Conservation (phyloP, 2,329 filamentous ascomycete genomes). For the Xylariaceae sp. region DNA sequence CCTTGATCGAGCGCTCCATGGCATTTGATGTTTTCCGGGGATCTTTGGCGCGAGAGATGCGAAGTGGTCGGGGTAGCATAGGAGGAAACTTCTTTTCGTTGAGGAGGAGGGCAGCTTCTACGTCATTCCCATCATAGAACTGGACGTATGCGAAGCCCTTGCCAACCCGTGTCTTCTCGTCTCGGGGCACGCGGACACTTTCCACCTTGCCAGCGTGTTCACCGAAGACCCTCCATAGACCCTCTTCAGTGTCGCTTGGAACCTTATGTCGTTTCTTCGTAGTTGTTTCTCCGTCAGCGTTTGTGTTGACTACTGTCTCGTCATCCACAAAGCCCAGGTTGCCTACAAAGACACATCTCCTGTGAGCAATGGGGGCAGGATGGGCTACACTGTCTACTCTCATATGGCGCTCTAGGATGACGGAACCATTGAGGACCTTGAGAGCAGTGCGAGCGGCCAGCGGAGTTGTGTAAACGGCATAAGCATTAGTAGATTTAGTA, state of each 20-base stretch:
- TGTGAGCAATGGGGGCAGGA: constrained; percentile 75
- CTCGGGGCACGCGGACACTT: constrained; percentile 87
- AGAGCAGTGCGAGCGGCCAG: constrained; percentile 73
- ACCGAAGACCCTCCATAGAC: constrained; percentile 77
- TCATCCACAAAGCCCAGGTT: constrained; percentile 96
- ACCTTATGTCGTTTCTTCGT: constrained; percentile 70
- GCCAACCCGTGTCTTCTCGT: constrained; percentile 84
- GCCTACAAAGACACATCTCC: constrained; percentile 91
- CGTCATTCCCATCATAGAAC: constrained; percentile 81
- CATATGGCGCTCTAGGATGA: constrained; percentile 81
- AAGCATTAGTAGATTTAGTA: constrained; percentile 90
- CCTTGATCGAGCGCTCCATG: constrained; percentile 45
- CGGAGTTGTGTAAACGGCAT: constrained; percentile 78
- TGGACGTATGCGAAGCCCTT: constrained; percentile 98
- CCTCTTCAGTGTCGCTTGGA: constrained; percentile 86
- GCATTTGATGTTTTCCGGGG: constrained; percentile 56
- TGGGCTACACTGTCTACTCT: constrained; percentile 89
- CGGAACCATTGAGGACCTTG: constrained; percentile 73
- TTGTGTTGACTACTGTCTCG: constrained; percentile 66
- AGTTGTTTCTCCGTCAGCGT: constrained; percentile 61
- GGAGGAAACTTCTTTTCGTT: constrained; percentile 92
- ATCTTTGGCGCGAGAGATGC: constrained; percentile 82
- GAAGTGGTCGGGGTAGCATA: constrained; percentile 82
- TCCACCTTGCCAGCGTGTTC: constrained; percentile 76
- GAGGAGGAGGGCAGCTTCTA: constrained; percentile 85